phyloP scores from a whole-genome alignment of 805 yeast genomes.

The Candida maesae region DNA sequence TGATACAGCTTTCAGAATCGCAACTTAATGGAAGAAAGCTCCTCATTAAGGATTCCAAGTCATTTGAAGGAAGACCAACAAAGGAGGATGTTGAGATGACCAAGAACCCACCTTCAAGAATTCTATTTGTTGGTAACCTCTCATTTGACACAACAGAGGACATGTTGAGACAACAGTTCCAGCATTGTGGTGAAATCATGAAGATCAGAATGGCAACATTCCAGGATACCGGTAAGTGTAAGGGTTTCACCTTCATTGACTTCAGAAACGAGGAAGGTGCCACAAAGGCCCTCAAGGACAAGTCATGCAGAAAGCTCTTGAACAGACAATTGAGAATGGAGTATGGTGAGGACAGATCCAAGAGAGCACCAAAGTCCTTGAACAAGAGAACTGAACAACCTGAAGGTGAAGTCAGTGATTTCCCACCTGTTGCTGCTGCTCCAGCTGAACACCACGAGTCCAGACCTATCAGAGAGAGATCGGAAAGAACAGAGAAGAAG shows the following conservation, averaged over 20 bases:
- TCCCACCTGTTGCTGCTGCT: slow-evolving; percentile 17
- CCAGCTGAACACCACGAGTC: slow-evolving; percentile 5
- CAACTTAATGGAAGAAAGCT: slow-evolving; percentile 80
- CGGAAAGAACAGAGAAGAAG: slow-evolving; percentile 10
- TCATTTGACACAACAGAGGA: slow-evolving; percentile 90
- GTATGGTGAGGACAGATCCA: slow-evolving; percentile 92
- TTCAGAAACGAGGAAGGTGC: slow-evolving; percentile 79
- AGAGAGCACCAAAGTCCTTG: slow-evolving; percentile 39
- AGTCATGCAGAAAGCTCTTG: slow-evolving; percentile 58
- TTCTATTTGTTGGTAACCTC: slow-evolving; percentile 87
- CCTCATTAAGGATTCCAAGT: slow-evolving; percentile 74
- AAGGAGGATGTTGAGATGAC: slow-evolving; percentile 46
- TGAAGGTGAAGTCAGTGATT: slow-evolving; percentile 6
- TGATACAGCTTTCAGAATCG: slow-evolving; percentile 65
- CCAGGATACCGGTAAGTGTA: slow-evolving; percentile 93
- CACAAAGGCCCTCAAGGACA: slow-evolving; percentile 74
- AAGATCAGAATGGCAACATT: slow-evolving; percentile 96
- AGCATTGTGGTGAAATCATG: slow-evolving; percentile 84
- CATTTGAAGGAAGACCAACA: slow-evolving; percentile 85
- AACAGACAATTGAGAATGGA: slow-evolving; percentile 82
- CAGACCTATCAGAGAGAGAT: slow-evolving; percentile 28
- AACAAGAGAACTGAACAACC: slow-evolving; percentile 6
- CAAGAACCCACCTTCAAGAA: slow-evolving; percentile 84
- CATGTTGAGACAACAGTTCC: slow-evolving; percentile 72
- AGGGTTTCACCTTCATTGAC: slow-evolving; percentile 93